Evolutionary conservation across 192 early-diverging fungal species (phyloP), one percentile per base, ranked within the genome.

Genomic region (Neocallimastix lanati): DNA sequence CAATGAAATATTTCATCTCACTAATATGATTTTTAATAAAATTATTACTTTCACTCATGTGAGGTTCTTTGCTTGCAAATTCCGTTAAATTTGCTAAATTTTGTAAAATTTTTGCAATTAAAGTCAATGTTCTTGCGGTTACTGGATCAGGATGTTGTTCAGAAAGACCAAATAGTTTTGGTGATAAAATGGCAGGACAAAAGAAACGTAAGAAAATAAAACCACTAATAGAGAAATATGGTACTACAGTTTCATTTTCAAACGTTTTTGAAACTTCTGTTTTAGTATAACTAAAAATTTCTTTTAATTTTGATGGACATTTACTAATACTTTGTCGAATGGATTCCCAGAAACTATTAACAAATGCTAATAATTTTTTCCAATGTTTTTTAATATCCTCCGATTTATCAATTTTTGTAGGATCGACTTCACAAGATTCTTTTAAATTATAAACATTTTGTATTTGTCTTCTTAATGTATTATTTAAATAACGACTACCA

Each of bases 31-130:
- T 67, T n/a, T 67, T 67, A 67, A 67, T 67, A n/a, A 67, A 67
- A n/a, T 25, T 2, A 67, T 67, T 67, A 16, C 25, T n/a, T 67
- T 67, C 50, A n/a, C 50, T 82, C 91, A 92, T 92, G 83, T 92
- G 90, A 14, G 87, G 86, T 80, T 93, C 92, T 79, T 91, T 93
- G 12, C 83, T 77, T 11, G 86, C 86, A 83, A 90, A 90, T 28
- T 88, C 86, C 6, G 89, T 89, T 35, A 93, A 85, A 67, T 92
- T 93, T 25, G 92, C 92, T 15, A 92, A 78, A 25, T 87, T 89
- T 83, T 92, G 91, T 13, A 93, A 82, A n/a, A 88, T 88, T 81
- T 93, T 93, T 28, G 92, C 92, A 29, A 93, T 82, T 77, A 93
- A 79, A 28, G 91, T 92, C 40, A 93, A 83, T 13, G 92, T 91